Base-by-base conservation (phyloP, 2,329 filamentous ascomycete species). In the Lasiodiplodia sp. region DNA sequence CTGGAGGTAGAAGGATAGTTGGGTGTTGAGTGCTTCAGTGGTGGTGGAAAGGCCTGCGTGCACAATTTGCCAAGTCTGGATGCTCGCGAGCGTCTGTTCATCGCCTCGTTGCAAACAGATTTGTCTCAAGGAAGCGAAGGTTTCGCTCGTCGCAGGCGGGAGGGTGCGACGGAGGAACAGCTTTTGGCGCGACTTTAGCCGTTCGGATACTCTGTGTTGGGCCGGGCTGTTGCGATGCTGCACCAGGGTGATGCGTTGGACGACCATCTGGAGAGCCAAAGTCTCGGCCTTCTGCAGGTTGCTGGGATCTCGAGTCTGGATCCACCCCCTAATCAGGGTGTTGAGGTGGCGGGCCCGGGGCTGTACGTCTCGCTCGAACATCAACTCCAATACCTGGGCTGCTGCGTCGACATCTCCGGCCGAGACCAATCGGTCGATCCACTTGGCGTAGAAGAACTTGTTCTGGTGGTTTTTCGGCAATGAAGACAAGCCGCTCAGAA, bases 401-500 rank as follows among this genome's bases (percentile, higher is more conserved):
- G 93, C 92, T 2, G 90, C 91, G 68, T 91, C 87, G 4, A 79
- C 75, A 6, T 73, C 80, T 75, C 74, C 85, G 69, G 90, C 87
- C 18, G 90, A 90, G 68, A 96, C 91, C 10, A 96, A 87, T 62
- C 91, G 89, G 79, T 95, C 95, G 75, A 97, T 86, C 94, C 94
- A 97, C 74, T 93, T 94, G 40, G 91, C 92, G 72, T 94, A 91
- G 79, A 97, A 92, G 79, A 93, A 95, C 71, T 91, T 90, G 78
- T 51, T 58, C n/a, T 96, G 96, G 62, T 78, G 79, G 8, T 68
- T 60, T 56, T 84, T 81, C 4, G 88, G 88, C 23, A 91, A 75
- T 34, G 83, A 75, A 4, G 83, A 83, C 31, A 90, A 75, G 2
- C 83, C 83, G 11, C 82, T 78, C 5, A 86, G 74, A 0, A 84